These are phyloP conservation scores for Fomitopsis schrenkii DNA, from an alignment of 1,284 basidiomycete genomes.

Conservation along the genomic window DNA sequence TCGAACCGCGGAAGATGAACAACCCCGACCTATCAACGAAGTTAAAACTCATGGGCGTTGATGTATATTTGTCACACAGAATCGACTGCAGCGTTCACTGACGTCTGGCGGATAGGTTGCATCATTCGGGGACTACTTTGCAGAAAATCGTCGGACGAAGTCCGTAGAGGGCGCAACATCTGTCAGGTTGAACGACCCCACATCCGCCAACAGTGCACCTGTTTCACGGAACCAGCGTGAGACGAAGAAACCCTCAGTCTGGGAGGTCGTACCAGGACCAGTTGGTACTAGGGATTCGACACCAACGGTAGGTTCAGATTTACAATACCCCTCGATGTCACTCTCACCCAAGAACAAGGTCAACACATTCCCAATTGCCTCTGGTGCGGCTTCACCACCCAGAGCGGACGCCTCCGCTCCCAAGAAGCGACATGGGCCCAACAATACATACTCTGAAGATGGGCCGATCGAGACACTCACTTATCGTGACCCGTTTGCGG, in stretches of 20 bases:
- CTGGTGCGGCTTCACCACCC: background rate
- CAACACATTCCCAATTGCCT: background rate
- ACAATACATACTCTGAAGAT: conserved; percentile 21
- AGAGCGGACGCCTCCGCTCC: conserved; percentile 21
- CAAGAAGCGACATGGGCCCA: conserved; percentile 22
- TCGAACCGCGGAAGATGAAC: conserved; percentile 54
- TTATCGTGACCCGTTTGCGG: conserved; percentile 71
- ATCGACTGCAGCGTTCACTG: background rate
- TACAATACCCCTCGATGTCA: background rate
- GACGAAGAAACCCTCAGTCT: conserved; percentile 12
- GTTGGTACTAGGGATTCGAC: background rate
- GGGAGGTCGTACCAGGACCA: conserved; percentile 10
- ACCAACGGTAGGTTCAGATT: background rate
- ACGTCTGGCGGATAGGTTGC: conserved; percentile 39
- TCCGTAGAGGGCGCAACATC: conserved; percentile 6
- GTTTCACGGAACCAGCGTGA: conserved; percentile 11
- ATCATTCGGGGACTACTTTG: conserved; percentile 76
- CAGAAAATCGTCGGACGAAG: conserved; percentile 41
- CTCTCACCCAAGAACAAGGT: conserved; percentile 5
- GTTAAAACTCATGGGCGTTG: conserved; percentile 72
- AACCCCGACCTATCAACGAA: conserved; percentile 60
- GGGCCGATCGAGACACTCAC: conserved; percentile 60
- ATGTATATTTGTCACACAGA: conserved; percentile 32
- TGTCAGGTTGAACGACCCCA: conserved; percentile 6
- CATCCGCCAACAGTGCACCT: conserved; percentile 6